These are phyloP conservation scores for Coniella lustricola DNA, from an alignment of 2,329 filamentous ascomycete species.

Conservation along the genomic window DNA sequence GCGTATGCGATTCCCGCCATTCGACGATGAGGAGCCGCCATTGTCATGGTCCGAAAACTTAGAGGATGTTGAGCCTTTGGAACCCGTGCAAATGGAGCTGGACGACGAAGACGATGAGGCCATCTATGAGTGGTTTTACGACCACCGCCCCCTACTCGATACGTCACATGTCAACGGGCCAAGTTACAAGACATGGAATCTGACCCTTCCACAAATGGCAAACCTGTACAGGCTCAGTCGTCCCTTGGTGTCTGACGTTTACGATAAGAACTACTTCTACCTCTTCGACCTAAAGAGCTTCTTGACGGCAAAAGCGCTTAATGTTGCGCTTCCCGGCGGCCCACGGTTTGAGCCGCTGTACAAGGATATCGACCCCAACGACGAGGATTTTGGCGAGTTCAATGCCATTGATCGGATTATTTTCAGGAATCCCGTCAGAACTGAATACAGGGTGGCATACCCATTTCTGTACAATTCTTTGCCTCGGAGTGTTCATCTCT, in stretches of 20 bases:
- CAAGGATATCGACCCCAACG: constrained; percentile 97
- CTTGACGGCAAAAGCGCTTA: constrained; percentile 90
- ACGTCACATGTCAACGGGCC: constrained; percentile 92
- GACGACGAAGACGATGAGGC: constrained; percentile 88
- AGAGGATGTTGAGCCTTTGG: constrained; percentile 93
- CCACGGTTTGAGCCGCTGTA: constrained; percentile 95
- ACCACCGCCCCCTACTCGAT: constrained; percentile 83
- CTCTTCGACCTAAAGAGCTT: constrained; percentile 96
- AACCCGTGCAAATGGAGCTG: constrained; percentile 97
- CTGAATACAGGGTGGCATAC: constrained; percentile 90
- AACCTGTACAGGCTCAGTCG: constrained; percentile 87
- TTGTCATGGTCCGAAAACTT: constrained; percentile 98
- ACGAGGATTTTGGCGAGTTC: constrained; percentile 99
- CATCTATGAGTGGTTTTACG: constrained; percentile 96
- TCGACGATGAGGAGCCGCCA: constrained; percentile 96
- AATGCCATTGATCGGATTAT: constrained; percentile 99
- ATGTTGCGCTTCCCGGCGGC: constrained; percentile 95
- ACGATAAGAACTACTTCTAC: constrained; percentile 96
- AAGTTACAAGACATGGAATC: constrained; percentile 94
- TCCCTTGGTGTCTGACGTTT: constrained; percentile 81
- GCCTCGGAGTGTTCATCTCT: constrained; percentile 84
- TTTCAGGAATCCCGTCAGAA: constrained; percentile 89
- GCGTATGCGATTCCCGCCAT: constrained; percentile 96
- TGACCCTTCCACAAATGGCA: constrained; percentile 91
- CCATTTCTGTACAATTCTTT: constrained; percentile 95